phyloP scores from a whole-genome alignment of 345 rosid genomes.

The Gossypium sturtianum region DNA sequence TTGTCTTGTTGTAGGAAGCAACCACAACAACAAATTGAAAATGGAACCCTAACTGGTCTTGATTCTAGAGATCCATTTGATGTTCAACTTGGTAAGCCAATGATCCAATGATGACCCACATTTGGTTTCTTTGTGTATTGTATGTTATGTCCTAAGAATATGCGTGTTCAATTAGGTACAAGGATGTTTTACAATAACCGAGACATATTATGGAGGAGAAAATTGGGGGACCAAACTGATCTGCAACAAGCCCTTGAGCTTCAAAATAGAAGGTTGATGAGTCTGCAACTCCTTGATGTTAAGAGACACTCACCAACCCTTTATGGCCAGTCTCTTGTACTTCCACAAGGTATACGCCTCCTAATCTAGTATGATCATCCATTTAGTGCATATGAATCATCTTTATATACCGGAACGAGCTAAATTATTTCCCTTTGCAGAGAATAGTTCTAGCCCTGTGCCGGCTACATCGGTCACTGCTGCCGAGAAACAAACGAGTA shows the following conservation, averaged over 20 bases:
- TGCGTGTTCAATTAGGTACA: slow-evolving; percentile 30
- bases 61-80: slow-evolving; percentile 71
- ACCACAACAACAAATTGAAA: slow-evolving; percentile 43
- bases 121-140: background rate
- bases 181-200: slow-evolving; percentile 62
- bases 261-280: slow-evolving; percentile 72
- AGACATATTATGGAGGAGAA: slow-evolving; percentile 70
- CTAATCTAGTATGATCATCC: background rate
- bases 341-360: slow-evolving; percentile 32
- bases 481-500: slow-evolving; percentile 18
- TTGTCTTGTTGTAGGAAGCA: slow-evolving; percentile 29
- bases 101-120: background rate
- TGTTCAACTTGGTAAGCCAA: slow-evolving; percentile 41
- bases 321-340: slow-evolving; percentile 43
- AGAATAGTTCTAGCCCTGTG: slow-evolving; percentile 32
- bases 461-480: slow-evolving; percentile 17
- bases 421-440: slow-evolving; percentile 20
- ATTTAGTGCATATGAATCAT: background rate
- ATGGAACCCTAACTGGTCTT: slow-evolving; percentile 66
- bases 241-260: slow-evolving; percentile 68
- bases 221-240: slow-evolving; percentile 68
- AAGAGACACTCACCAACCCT: slow-evolving; percentile 56
- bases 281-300: slow-evolving; percentile 72
- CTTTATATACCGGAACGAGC: background rate
- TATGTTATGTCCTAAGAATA: background rate